phyloP scores from a whole-genome alignment of 805 yeast species.

The Suhomyces sp. region DNA sequence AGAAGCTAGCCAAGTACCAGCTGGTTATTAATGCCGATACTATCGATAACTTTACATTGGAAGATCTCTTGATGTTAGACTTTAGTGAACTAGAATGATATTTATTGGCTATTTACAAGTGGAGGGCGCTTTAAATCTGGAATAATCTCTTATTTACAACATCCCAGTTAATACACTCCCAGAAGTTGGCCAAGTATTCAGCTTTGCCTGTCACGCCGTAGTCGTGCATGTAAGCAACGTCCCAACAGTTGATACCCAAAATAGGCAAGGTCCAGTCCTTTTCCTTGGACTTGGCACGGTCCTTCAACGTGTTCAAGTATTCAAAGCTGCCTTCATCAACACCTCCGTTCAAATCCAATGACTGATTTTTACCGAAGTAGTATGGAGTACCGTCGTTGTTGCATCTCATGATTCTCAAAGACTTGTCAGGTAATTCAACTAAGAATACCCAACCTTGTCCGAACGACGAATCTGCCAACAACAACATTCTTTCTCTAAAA shows the following conservation, averaged over 20 bases:
- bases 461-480: slow-evolving; percentile 48
- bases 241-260: slow-evolving; percentile 82
- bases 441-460: slow-evolving; percentile 78
- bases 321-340: slow-evolving; percentile 54
- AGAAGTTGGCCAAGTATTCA: slow-evolving; percentile 66
- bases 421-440: slow-evolving; percentile 62
- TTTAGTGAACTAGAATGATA: slow-evolving; percentile 13
- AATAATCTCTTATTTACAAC: slow-evolving; percentile 54
- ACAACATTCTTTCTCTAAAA: slow-evolving; percentile 48
- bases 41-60: slow-evolving; percentile 11
- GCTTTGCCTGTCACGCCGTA: slow-evolving; percentile 77
- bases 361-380: slow-evolving; percentile 64
- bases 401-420: slow-evolving; percentile 51
- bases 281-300: slow-evolving; percentile 37
- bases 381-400: slow-evolving; percentile 80
- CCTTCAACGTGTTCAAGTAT: slow-evolving; percentile 40
- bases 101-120: slow-evolving; percentile 7
- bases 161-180: slow-evolving; percentile 84
- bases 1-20: slow-evolving; percentile 15
- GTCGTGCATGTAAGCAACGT: slow-evolving; percentile 79
- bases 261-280: slow-evolving; percentile 70
- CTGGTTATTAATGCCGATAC: slow-evolving; percentile 15
- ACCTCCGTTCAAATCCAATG: slow-evolving; percentile 73
- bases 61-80: slow-evolving; percentile 23
- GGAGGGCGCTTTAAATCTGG: slow-evolving; percentile 18